Percentiles rank a stretch among this genome's conserved stretches.
These are phyloP conservation scores for Catharanthus roseus DNA, from an alignment of 257 asterid genomes.

Conservation along the genomic window DNA sequence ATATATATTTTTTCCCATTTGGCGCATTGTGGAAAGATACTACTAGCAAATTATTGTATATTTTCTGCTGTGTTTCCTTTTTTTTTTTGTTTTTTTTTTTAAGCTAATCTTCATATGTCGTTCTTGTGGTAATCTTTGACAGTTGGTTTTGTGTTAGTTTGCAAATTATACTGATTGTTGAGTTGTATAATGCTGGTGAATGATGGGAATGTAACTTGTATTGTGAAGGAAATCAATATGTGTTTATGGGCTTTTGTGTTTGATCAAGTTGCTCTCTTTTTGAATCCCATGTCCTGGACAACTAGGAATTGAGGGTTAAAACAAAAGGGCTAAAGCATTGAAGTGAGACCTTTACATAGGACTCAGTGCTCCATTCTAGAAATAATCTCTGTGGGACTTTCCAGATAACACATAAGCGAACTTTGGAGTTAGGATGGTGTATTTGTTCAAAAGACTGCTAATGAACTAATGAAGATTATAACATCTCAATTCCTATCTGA, in stretches of 20 bases:
- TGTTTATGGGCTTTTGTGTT: not conserved
- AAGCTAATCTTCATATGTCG: not conserved
- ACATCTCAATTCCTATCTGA: not conserved
- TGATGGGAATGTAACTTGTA: not conserved
- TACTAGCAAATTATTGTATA: not conserved
- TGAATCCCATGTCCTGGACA: not conserved
- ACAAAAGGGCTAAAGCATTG: not conserved
- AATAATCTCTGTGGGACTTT: not conserved
- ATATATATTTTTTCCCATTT: not conserved
- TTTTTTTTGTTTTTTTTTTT: not conserved
- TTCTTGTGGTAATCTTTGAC: not conserved
- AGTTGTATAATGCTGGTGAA: not conserved
- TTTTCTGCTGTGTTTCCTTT: too few relatives aligned
- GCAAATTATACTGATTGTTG: not conserved
- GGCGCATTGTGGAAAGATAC: not conserved
- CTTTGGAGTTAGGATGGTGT: not conserved
- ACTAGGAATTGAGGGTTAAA: not conserved
- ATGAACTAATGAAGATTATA: not conserved
- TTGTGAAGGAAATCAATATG: too few relatives aligned
- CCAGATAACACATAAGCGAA: not conserved
- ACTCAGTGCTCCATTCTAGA: not conserved
- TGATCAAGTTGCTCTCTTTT: not conserved
- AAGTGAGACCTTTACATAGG: not conserved
- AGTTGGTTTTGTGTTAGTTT: not conserved
- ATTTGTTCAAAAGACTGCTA: not conserved